Evolutionary conservation across 2,329 filamentous ascomycete species (phyloP).

Genomic region (Aspergillus sp.): DNA sequence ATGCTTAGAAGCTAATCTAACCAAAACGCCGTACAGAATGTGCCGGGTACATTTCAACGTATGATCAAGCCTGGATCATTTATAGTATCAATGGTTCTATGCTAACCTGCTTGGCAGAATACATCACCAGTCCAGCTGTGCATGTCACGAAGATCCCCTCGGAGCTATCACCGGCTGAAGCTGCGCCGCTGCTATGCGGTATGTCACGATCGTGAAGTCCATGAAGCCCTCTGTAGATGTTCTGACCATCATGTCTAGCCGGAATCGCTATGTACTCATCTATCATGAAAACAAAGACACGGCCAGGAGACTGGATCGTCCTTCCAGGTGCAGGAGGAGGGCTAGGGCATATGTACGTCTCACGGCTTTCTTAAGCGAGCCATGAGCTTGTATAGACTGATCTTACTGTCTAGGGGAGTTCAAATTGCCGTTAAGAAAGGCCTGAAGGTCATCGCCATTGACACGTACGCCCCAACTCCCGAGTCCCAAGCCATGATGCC

Average conservation of each 20-base stretch:
- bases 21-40: constrained; percentile 32
- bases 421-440: constrained; percentile 44
- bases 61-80: not conserved
- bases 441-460: constrained; percentile 43
- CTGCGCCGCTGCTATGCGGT: constrained; percentile 45
- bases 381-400: not conserved
- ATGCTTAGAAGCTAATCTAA: not conserved
- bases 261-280: constrained; percentile 47
- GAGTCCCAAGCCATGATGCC: not conserved
- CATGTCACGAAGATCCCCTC: constrained; percentile 43
- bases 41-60: constrained; percentile 44
- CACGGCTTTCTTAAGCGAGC: not conserved
- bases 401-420: constrained; percentile 34
- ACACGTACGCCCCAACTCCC: constrained; percentile 31
- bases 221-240: not conserved
- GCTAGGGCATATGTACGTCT: constrained; percentile 43
- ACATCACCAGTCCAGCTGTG: constrained; percentile 40
- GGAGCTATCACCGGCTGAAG: constrained; percentile 36
- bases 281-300: constrained; percentile 42
- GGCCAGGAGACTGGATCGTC: constrained; percentile 41
- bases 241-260: constrained; percentile 25
- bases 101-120: constrained; percentile 29
- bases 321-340: constrained; percentile 44
- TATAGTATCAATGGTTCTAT: not conserved
- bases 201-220: constrained; percentile 10